Base-by-base conservation (phyloP, 2,329 filamentous ascomycete species). In the Verticillium longisporum region DNA sequence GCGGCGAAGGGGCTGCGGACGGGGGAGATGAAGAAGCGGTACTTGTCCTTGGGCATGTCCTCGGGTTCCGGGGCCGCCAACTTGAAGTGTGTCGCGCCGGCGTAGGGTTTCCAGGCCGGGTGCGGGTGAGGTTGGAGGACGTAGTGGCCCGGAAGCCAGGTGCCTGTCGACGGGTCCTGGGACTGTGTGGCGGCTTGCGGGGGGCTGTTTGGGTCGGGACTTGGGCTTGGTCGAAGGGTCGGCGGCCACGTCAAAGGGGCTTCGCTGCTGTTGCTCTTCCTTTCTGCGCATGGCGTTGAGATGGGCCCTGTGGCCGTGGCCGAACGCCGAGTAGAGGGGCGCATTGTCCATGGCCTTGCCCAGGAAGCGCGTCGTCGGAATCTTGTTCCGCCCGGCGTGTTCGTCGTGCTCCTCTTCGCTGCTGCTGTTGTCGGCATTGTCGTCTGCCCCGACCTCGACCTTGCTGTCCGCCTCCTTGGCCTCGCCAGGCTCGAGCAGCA, bases 11-110 rank as follows among this genome's bases (percentile, higher is more conserved):
- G 26, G 26, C 26, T 82, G 85, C 88, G 60, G 81, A 83, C 3
- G 88, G 85, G 56, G 58, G 85, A 83, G 18, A 95, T 85, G 72
- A 90, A 95, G 77, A 91, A 91, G 61, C 82, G 76, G 67, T 83
- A 80, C 54, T 74, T 67, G n/a, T 71, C 67, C 53, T 70, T 73
- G 57, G 69, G 68, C 2, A 64, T 62, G 61, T 68, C 66, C 33
- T 69, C 66, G 55, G 68, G 65, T 57, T 77, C 66, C 6, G 71
- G 66, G 54, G 65, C 64, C 45, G 38, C 14, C 15, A 3, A 13
- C 34, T 66, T 67, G 66, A 61, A 66, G 57, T 59, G 57, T 9
- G 58, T 10, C 31, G 56, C 31, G 62, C 66, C 61, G 2, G 62
- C 58, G 55, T 61, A 59, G 7, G 61, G 60, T 7, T 53, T 55